Percentiles rank a stretch among this genome's conserved stretches.
phyloP scores from a whole-genome alignment of 305 asterid genomes.

The Fraxinus baroniana region DNA sequence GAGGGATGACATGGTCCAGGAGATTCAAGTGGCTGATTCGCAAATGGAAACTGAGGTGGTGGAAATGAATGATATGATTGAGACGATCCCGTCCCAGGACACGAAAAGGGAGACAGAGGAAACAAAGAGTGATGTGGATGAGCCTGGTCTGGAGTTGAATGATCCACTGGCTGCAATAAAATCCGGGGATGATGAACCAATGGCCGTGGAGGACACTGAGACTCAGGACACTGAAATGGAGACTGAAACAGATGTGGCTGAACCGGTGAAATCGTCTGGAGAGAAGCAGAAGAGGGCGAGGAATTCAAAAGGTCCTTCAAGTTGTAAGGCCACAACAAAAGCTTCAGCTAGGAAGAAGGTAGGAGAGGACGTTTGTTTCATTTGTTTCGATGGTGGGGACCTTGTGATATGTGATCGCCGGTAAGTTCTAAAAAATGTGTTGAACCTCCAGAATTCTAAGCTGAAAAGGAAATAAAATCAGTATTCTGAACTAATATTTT shows the following conservation, averaged over 20 bases:
- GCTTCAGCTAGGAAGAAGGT: slow-evolving; percentile 52
- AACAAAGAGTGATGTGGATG: slow-evolving; percentile 46
- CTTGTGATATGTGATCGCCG: slow-evolving; percentile 91
- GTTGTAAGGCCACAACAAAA: slow-evolving; percentile 45
- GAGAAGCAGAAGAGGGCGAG: slow-evolving; percentile 76
- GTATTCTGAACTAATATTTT: background rate
- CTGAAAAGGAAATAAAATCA: background rate
- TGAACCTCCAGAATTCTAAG: slow-evolving; percentile 8
- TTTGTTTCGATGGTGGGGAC: slow-evolving; percentile 98
- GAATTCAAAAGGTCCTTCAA: slow-evolving; percentile 43
- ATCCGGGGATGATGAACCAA: slow-evolving; percentile 59
- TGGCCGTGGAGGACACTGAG: slow-evolving; percentile 62
- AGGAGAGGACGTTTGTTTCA: slow-evolving; percentile 94
- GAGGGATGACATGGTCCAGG: background rate
- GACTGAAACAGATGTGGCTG: slow-evolving; percentile 75
- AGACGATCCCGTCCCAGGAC: slow-evolving; percentile 34
- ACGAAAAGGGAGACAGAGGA: slow-evolving; percentile 46
- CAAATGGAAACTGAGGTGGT: slow-evolving; percentile 26
- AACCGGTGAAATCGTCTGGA: slow-evolving; percentile 51
- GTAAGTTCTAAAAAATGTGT: slow-evolving; percentile 42
- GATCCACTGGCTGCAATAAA: slow-evolving; percentile 43
- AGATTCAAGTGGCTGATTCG: background rate
- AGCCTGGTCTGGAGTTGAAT: slow-evolving; percentile 45
- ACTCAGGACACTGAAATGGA: slow-evolving; percentile 77
- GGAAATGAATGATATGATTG: slow-evolving; percentile 15